Evolutionary conservation across 2,329 filamentous ascomycete genomes (phyloP).

Genomic region (Botryotinia narcissicola): DNA sequence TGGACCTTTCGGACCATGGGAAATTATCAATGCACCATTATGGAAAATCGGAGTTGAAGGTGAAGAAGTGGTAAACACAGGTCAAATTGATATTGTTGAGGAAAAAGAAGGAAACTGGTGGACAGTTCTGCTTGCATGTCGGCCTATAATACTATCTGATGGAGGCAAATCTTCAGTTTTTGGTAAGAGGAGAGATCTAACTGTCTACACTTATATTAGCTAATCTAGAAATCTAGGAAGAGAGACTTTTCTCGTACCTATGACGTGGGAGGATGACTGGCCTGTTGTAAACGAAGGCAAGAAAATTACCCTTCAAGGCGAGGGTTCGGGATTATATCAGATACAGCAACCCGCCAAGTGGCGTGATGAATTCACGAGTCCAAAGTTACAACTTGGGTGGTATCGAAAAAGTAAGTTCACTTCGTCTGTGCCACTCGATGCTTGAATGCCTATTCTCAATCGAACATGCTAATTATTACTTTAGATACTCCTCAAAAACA

Average conservation of each 20-base stretch:
- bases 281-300: conserved; percentile 38
- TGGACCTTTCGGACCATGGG: conserved; percentile 14
- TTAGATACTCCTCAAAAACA: background rate
- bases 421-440: fast-evolving
- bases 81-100: conserved; percentile 56
- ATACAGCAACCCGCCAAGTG: background rate
- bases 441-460: background rate
- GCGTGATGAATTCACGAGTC: conserved; percentile 6
- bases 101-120: conserved; percentile 53
- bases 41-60: conserved; percentile 3
- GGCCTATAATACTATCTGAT: conserved; percentile 32
- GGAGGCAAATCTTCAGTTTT: conserved; percentile 12
- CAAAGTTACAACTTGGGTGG: conserved; percentile 8
- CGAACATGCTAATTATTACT: background rate
- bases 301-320: background rate
- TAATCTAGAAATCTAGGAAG: conserved; percentile 45
- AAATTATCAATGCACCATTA: background rate
- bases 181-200: conserved; percentile 41
- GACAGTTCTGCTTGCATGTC: conserved; percentile 48
- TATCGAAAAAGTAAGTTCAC: conserved; percentile 11
- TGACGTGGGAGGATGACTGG: conserved; percentile 52
- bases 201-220: conserved; percentile 37
- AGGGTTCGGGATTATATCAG: conserved; percentile 3
- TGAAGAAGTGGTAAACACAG: conserved; percentile 43
- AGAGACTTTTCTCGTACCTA: conserved; percentile 50